Evolutionary conservation across 2,329 filamentous ascomycete genomes (phyloP), one percentile per base, ranked within the genome.

Genomic region (Dothistroma septosporum): DNA sequence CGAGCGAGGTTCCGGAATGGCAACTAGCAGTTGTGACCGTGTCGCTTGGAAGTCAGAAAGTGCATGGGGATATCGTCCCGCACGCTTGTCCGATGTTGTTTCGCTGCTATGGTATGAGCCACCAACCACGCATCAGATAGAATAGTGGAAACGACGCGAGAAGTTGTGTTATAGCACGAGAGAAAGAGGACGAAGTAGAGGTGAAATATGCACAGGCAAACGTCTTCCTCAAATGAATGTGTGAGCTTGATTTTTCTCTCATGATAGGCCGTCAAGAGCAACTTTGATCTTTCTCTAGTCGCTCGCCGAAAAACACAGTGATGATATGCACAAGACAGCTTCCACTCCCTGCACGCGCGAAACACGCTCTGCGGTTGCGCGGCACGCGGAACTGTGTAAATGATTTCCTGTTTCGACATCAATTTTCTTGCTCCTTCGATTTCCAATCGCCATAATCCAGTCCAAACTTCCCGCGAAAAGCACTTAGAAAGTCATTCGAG

Each of bases 261-360:
- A 33, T 60, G 28, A 60, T 55, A 55, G 59, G 59, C 59, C 59
- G 59, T 61, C 16, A 58, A 49, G 54, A 57, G 59, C 59, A 56
- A 47, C 22, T 49, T 54, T 49, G 16, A 54, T 31, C 14, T 16
- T 32, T 41, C 41, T 48, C 24, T 19, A 41, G 22, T 24, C 21
- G 37, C 41, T 46, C 48, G 22, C 44, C 37, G n/a, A 28, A 22
- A 44, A 46, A 52, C n/a, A n/a, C 31, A 24, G 31, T 54, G 32
- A 16, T 47, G 33, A 57, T 61, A 61, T 61, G 59, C 55, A 61
- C 54, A 58, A 49, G 33, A 58, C 55, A 61, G 48, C 44, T 37
- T 16, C 46, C 35, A 50, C 19, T 31, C 11, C 21, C 35, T 14
- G 24, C 14, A 22, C 41, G 47, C 47, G 47, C 56, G 41, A 28